These are phyloP conservation scores for Madurella fahalii DNA, from an alignment of 2,329 filamentous ascomycete species.

Conservation along the genomic window DNA sequence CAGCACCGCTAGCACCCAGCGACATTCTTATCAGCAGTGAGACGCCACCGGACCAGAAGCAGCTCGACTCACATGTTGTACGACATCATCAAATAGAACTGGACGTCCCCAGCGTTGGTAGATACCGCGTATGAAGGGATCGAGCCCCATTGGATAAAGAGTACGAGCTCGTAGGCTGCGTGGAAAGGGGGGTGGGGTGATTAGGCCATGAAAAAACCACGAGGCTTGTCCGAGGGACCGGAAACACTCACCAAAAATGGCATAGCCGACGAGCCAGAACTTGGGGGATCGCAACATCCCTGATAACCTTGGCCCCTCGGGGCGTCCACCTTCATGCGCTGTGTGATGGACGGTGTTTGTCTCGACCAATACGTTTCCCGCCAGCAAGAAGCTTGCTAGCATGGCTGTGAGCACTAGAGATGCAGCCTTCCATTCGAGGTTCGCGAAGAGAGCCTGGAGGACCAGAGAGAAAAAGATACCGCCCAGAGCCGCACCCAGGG, in stretches of 20 bases:
- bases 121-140: constrained; percentile 29
- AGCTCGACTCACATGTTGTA: constrained; percentile 30
- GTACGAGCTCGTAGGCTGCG: constrained; percentile 30
- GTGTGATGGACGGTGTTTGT: constrained; percentile 14
- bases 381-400: constrained; percentile 19
- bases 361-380: constrained; percentile 24
- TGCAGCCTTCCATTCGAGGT: constrained; percentile 22
- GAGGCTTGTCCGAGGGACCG: neutral
- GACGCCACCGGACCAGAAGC: neutral
- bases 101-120: constrained; percentile 22
- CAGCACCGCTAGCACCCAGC: constrained; percentile 24
- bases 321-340: constrained; percentile 6
- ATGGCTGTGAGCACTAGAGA: constrained; percentile 25
- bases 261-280: constrained; percentile 28
- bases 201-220: neutral
- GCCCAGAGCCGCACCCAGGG: constrained; percentile 28
- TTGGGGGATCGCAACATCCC: constrained; percentile 17
- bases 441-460: constrained; percentile 26
- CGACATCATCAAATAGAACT: constrained; percentile 30
- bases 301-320: neutral
- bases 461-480: constrained; percentile 31
- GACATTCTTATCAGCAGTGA: constrained; percentile 1
- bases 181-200: constrained; percentile 2
- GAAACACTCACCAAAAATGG: constrained; percentile 27
- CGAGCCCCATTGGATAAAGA: constrained; percentile 32